Conservation (phyloP, 2,329 filamentous ascomycete species). For the Aspergillus sp. region DNA sequence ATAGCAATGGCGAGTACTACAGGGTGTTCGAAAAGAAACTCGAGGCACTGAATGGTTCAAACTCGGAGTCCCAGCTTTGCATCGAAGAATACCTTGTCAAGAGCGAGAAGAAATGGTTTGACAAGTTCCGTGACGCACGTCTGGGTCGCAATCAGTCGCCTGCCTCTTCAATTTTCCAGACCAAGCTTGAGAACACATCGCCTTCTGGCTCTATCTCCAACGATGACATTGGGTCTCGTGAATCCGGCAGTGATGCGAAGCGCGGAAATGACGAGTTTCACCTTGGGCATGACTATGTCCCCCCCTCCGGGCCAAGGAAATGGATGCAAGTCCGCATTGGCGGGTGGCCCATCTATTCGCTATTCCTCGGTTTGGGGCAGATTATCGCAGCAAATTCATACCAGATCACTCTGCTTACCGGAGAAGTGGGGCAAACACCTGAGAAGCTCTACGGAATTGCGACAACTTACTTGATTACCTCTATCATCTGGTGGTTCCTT, state of each 20-base stretch:
- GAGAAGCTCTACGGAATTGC: slow-evolving; percentile 60
- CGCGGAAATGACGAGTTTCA: slow-evolving; percentile 54
- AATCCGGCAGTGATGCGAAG: slow-evolving; percentile 33
- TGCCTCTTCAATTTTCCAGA: slow-evolving; percentile 31
- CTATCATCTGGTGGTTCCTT: slow-evolving; percentile 61
- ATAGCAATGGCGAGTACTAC: slow-evolving; percentile 61
- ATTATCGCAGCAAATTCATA: slow-evolving; percentile 66
- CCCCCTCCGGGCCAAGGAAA: slow-evolving; percentile 56
- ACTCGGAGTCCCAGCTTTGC: slow-evolving; percentile 58
- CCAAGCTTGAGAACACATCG: slow-evolving; percentile 31
- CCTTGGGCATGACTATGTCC: slow-evolving; percentile 54
- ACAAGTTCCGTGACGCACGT: slow-evolving; percentile 56
- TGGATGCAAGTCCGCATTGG: slow-evolving; percentile 56
- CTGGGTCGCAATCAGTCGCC: slow-evolving; percentile 51
- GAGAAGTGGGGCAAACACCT: slow-evolving; percentile 59
- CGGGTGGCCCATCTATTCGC: slow-evolving; percentile 64
- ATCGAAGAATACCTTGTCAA: slow-evolving; percentile 64
- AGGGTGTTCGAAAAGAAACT: slow-evolving; percentile 58
- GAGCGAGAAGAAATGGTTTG: slow-evolving; percentile 67
- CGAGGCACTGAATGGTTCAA: slow-evolving; percentile 53
- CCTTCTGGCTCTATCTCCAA: slow-evolving; percentile 42
- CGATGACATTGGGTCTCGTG: slow-evolving; percentile 34
- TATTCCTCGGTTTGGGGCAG: slow-evolving; percentile 61
- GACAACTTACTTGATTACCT: slow-evolving; percentile 57
- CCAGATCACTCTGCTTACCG: slow-evolving; percentile 66